Conservation (phyloP, 2,329 filamentous ascomycete genomes). For the Fusarium caatingaense region DNA sequence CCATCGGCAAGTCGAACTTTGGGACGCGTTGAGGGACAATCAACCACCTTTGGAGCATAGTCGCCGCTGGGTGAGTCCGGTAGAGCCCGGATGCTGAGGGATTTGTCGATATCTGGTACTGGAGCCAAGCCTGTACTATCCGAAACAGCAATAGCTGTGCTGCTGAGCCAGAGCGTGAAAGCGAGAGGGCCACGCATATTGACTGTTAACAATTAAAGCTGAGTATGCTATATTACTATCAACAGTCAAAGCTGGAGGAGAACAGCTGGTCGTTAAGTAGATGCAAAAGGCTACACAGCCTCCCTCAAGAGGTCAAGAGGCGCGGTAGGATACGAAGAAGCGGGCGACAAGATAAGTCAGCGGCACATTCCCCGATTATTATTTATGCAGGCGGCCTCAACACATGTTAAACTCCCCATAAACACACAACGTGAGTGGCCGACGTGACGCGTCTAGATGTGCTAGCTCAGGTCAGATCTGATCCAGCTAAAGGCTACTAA, state of each 20-base stretch:
- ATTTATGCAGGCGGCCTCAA: background rate
- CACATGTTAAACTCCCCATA: background rate
- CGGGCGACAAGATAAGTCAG: background rate
- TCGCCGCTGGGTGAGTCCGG: conserved; percentile 19
- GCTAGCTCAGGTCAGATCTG: background rate
- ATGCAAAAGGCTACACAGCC: background rate
- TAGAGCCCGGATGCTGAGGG: conserved; percentile 6
- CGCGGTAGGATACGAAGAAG: background rate
- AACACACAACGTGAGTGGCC: background rate
- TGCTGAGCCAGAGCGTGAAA: conserved; percentile 1
- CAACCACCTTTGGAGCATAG: conserved; percentile 76
- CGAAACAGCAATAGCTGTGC: background rate
- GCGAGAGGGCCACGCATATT: conserved; percentile 2
- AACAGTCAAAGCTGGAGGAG: background rate
- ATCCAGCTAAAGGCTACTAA: background rate
- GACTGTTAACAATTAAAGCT: background rate
- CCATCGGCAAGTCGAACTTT: conserved; percentile 69
- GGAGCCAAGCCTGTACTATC: background rate
- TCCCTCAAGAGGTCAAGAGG: background rate
- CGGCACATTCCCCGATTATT: background rate
- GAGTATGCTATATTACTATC: background rate
- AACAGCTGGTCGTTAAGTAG: background rate
- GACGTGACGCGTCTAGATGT: background rate
- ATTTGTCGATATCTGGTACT: background rate
- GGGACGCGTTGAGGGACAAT: conserved; percentile 76